Conservation (phyloP, 176 grass and related monocot genomes). For the Eragrostis nindensis region DNA sequence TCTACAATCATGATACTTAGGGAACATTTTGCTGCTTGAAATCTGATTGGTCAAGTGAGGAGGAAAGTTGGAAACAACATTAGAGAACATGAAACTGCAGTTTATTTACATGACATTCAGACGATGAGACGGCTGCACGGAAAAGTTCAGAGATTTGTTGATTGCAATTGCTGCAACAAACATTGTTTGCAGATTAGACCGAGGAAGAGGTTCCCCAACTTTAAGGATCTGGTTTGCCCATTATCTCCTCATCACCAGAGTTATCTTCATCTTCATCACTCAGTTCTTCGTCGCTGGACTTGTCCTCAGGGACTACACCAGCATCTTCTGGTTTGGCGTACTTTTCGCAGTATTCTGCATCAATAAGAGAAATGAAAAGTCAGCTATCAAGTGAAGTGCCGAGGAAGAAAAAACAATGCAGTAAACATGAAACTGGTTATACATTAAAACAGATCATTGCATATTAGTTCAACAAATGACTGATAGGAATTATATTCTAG, state of each 20-base stretch:
- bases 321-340: slow-evolving; percentile 79
- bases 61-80: slow-evolving; percentile 36
- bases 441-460: background rate
- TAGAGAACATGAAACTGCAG: slow-evolving; percentile 23
- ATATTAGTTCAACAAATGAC: slow-evolving; percentile 12
- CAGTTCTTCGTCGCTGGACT: slow-evolving; percentile 73
- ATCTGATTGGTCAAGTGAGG: slow-evolving; percentile 23
- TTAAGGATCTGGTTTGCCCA: slow-evolving; percentile 70
- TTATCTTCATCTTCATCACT: slow-evolving; percentile 80
- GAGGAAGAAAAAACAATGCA: background rate
- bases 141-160: slow-evolving; percentile 18
- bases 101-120: slow-evolving; percentile 59
- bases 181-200: slow-evolving; percentile 9
- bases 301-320: slow-evolving; percentile 56
- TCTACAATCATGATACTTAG: background rate
- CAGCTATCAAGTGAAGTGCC: background rate
- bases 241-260: slow-evolving; percentile 60
- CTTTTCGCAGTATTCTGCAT: slow-evolving; percentile 70
- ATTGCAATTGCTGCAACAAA: slow-evolving; percentile 55
- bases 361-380: slow-evolving; percentile 11
- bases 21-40: slow-evolving; percentile 14
- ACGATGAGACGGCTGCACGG: slow-evolving; percentile 10
- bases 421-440: background rate
- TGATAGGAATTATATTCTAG: background rate
- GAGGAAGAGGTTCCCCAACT: background rate